Evolutionary conservation across 148 eudicot species (phyloP).

Genomic region (Fagopyrum tataricum): DNA sequence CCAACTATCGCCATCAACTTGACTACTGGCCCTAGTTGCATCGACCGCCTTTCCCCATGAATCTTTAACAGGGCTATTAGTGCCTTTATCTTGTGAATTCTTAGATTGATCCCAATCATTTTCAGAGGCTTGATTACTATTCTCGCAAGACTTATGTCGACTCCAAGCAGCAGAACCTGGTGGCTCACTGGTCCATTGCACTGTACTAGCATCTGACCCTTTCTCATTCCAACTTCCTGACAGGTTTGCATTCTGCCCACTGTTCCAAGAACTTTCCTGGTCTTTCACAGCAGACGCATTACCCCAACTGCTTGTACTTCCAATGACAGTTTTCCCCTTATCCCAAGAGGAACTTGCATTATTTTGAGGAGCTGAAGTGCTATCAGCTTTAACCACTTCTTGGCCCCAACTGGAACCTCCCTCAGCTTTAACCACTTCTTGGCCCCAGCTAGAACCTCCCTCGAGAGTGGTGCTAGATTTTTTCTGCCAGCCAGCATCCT

Average conservation of each 20-base stretch:
- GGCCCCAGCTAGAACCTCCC: slow-evolving; percentile 8
- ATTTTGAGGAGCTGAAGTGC: neutral
- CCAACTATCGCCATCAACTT: neutral
- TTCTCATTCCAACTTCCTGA: neutral
- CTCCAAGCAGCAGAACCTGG: neutral
- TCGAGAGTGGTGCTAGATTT: slow-evolving; percentile 5
- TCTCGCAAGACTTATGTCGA: neutral
- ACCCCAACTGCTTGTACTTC: slow-evolving; percentile 1
- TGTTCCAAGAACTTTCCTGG: too few relatives aligned
- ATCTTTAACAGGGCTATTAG: neutral
- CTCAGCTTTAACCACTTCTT: slow-evolving; percentile 11
- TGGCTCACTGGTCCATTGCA: slow-evolving; percentile 1
- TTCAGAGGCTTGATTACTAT: neutral
- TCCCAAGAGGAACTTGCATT: neutral
- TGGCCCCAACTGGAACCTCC: slow-evolving; percentile 21
- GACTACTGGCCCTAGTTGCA: neutral
- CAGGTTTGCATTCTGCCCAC: too few relatives aligned
- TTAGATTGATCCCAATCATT: slow-evolving; percentile 3
- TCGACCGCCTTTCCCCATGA: neutral
- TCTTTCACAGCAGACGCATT: neutral
- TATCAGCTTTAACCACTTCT: slow-evolving; percentile 8
- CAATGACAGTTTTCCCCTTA: neutral
- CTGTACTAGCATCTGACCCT: neutral
- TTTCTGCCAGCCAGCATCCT: slow-evolving; percentile 39
- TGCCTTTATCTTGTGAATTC: neutral